Base-by-base conservation (phyloP, 352 stramenopile species). In the Peronosclerospora sorghi region DNA sequence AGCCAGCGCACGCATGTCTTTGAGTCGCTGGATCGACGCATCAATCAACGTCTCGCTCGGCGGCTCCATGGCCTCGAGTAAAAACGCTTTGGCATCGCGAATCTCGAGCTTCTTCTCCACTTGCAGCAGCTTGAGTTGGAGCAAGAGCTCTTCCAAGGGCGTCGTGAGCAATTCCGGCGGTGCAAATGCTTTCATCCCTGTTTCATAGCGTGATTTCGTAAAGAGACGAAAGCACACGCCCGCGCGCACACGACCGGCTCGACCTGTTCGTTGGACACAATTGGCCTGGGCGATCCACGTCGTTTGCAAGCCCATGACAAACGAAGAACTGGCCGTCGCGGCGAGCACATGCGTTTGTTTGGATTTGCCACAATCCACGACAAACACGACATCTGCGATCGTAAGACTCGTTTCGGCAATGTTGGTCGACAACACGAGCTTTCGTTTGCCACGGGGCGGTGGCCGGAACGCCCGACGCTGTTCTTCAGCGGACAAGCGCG, bases 341-440 rank as follows among this genome's bases (percentile, higher is more conserved):
- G 62, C 70, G 24, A 88, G 67, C 0, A 62, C 62, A 39, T 86
- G 73, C 14, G 66, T 65, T 35, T 93, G 78, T 53, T 88, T 93
- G 0, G 71, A 85, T 40, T 90, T 93, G 44, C 78, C 78, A 32
- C 66, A 88, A 38, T 93, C 80, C 28, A 93, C 74, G 4, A 93
- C 80, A 43, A 95, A 95, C 8, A 89, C 85, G 18, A 98, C 88
- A 46, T 93, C 80, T 26, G 96, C 88, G n/a, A 98, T 95, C 9
- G 95, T 98, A 3, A 98, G 64, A 54, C 83, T 97, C 9, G 93
- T 97, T 64, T 98, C 95, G 4, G 93, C 93, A 37, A 98, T 96
- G 53, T 97, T 98, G 0, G 95, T 98, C 4, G 86, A 70, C 35
- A 97, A 71, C 26, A 93, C 81, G 5, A 93, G 51, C 48, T 93